phyloP scores from a whole-genome alignment of 1,284 basidiomycete species.

The Puccinia novopanici region DNA sequence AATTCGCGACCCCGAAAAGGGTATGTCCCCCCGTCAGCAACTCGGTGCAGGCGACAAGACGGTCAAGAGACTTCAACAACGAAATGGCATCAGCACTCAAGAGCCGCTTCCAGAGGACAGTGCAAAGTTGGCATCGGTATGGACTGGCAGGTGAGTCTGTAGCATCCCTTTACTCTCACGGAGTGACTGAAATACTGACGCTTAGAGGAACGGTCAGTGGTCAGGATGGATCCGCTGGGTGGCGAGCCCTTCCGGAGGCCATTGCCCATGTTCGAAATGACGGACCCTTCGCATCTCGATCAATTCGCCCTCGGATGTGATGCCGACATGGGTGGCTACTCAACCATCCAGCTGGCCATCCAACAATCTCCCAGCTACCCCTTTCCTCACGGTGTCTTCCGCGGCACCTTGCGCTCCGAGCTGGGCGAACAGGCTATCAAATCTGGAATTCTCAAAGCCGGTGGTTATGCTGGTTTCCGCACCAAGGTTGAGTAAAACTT shows the following conservation, averaged over 20 bases:
- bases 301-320: constrained; percentile 75
- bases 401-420: constrained; percentile 27
- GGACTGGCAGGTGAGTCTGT: constrained; percentile 38
- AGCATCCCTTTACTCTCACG: neutral
- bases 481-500: constrained; percentile 63
- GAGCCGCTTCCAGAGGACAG: constrained; percentile 25
- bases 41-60: too few relatives aligned
- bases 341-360: constrained; percentile 56
- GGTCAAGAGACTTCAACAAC: too few relatives aligned
- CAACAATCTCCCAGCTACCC: constrained; percentile 22
- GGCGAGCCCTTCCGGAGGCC: constrained; percentile 26
- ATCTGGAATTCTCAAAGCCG: constrained; percentile 37
- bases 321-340: constrained; percentile 80
- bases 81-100: constrained; percentile 45
- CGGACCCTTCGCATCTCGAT: constrained; percentile 62
- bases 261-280: constrained; percentile 43
- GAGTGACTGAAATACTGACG: neutral
- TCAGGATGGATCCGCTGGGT: constrained; percentile 41
- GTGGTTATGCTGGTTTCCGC: constrained; percentile 69
- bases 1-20: too few relatives aligned
- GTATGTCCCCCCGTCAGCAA: too few relatives aligned
- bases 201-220: constrained; percentile 3
- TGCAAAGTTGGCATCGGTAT: constrained; percentile 44
- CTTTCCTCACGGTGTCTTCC: constrained; percentile 30
- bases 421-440: constrained; percentile 22